phyloP scores from a whole-genome alignment of 73 alveolate genomes.

The Breviolum minutum region DNA sequence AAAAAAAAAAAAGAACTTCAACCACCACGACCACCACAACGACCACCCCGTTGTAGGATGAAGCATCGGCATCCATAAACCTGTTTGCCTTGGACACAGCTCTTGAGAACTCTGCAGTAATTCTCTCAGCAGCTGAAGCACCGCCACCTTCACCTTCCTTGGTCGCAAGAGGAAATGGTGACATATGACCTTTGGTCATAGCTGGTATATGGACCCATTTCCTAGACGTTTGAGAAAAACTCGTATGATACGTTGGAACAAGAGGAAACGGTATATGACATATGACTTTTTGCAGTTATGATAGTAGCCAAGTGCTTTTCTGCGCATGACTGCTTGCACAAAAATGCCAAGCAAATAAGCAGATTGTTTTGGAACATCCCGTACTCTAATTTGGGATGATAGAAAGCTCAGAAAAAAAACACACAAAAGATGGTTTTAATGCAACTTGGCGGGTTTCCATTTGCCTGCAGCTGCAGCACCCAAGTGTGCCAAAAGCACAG shows the following conservation, averaged over 20 bases:
- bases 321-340: too few relatives aligned
- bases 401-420: too few relatives aligned
- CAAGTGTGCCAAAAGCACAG: conserved; percentile 85
- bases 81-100: conserved; percentile 66
- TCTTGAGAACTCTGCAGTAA: conserved; percentile 39
- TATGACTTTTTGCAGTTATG: too few relatives aligned
- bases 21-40: background rate
- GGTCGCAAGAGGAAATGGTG: background rate
- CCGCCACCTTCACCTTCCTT: conserved; percentile 90
- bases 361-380: too few relatives aligned
- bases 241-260: too few relatives aligned
- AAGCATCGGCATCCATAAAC: conserved; percentile 86
- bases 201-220: too few relatives aligned
- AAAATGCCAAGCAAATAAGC: too few relatives aligned
- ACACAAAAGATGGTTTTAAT: background rate
- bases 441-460: conserved; percentile 47
- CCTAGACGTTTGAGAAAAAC: too few relatives aligned
- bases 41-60: background rate
- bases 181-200: background rate
- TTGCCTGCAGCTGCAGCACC: conserved; percentile 93
- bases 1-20: background rate
- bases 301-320: too few relatives aligned
- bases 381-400: too few relatives aligned
- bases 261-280: too few relatives aligned
- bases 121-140: conserved; percentile 52